A percentile compares a stretch with the other conserved stretches of the same genome.
Evolutionary conservation across 169 alveolate species (phyloP).

Genomic region (Pseudocohnilembus persalinus): DNA sequence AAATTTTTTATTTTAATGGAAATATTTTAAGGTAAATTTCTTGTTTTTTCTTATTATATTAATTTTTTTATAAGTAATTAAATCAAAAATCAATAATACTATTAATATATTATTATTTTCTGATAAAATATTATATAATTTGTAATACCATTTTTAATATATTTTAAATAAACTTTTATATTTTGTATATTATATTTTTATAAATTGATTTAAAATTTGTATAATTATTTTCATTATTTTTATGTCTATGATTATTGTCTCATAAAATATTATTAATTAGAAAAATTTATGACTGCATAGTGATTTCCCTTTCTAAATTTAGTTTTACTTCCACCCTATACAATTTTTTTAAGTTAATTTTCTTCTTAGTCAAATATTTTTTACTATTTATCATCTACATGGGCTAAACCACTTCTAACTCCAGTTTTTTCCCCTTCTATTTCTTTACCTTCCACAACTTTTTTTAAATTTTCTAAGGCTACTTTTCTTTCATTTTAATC

Average conservation of each 20-base stretch:
- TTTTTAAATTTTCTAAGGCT: conserved; percentile 46
- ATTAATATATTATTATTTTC: too few relatives aligned
- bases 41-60: too few relatives aligned
- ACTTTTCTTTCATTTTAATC: conserved; percentile 55
- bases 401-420: not conserved
- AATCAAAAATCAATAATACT: too few relatives aligned
- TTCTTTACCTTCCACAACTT: conserved; percentile 26
- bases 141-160: too few relatives aligned
- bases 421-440: conserved; percentile 9
- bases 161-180: too few relatives aligned
- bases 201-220: too few relatives aligned
- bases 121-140: too few relatives aligned
- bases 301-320: not conserved
- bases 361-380: not conserved
- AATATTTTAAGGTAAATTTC: too few relatives aligned
- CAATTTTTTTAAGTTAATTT: not conserved
- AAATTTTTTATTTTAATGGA: too few relatives aligned
- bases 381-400: too few relatives aligned
- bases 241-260: not conserved
- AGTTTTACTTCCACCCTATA: not conserved
- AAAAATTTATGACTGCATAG: not conserved
- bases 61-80: too few relatives aligned
- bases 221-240: not conserved
- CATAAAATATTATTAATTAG: not conserved
- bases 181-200: too few relatives aligned